These are phyloP conservation scores for Artemisia princeps DNA, from an alignment of 140 eudicot genomes.

Conservation along the genomic window DNA sequence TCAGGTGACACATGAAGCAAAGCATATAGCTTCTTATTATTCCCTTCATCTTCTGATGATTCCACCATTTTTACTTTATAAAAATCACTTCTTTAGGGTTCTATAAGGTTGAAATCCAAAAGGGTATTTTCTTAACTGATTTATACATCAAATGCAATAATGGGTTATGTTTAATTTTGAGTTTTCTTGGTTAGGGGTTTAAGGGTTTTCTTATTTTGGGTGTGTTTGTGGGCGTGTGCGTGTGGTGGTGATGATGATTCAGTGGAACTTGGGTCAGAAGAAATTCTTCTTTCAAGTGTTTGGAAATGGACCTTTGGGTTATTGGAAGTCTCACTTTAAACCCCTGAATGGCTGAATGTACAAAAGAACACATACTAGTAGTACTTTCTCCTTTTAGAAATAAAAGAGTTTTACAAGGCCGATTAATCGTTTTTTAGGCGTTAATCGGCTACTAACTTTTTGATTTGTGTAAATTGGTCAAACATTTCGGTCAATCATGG, in stretches of 20 bases:
- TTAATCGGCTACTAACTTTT: too few relatives aligned
- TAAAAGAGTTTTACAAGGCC: too few relatives aligned
- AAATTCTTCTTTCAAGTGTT: not conserved
- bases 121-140: conserved; percentile 7
- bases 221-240: not conserved
- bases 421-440: too few relatives aligned
- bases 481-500: too few relatives aligned
- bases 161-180: not conserved
- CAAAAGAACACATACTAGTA: too few relatives aligned
- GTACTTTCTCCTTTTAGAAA: too few relatives aligned
- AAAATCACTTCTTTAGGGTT: conserved; percentile 22
- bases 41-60: conserved; percentile 31
- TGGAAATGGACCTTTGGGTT: conserved; percentile 7
- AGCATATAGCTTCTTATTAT: conserved; percentile 69
- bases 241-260: not conserved
- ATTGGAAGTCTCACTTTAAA: too few relatives aligned
- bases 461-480: too few relatives aligned
- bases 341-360: too few relatives aligned
- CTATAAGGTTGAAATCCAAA: conserved; percentile 13
- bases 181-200: conserved; percentile 18
- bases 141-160: conserved; percentile 22
- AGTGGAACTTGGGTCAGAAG: conserved; percentile 24
- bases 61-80: conserved; percentile 21
- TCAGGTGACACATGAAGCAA: conserved; percentile 77
- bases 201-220: conserved; percentile 21